Percentiles rank a stretch among this genome's conserved stretches.
phyloP scores from a whole-genome alignment of 2,329 filamentous ascomycete genomes.

The Byssochlamys sp. region DNA sequence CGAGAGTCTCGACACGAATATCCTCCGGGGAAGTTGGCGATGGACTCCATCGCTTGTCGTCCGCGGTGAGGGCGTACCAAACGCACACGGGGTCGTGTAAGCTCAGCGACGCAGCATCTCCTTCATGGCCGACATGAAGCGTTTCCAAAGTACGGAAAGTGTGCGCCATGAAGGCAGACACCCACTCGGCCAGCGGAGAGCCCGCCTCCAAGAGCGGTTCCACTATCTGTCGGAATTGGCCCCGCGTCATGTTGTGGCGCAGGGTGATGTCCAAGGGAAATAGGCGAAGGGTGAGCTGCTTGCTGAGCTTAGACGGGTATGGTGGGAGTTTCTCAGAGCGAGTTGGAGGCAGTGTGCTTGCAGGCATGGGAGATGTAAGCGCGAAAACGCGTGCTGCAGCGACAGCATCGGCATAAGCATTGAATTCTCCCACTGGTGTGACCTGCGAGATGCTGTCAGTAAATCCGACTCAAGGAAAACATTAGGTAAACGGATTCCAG shows the following conservation, averaged over 20 bases:
- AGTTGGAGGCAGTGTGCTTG: constrained; percentile 68
- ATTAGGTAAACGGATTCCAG: constrained; percentile 26
- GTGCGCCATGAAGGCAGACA: constrained; percentile 59
- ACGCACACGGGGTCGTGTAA: constrained; percentile 71
- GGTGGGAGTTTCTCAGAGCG: constrained; percentile 40
- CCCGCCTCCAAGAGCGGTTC: constrained; percentile 48
- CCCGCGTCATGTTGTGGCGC: constrained; percentile 55
- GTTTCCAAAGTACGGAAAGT: constrained; percentile 60
- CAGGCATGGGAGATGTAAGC: constrained; percentile 62
- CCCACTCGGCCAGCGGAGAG: constrained; percentile 66
- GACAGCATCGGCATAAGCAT: constrained; percentile 78
- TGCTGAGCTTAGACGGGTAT: constrained; percentile 57
- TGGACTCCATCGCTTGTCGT: constrained; percentile 30
- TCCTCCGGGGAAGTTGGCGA: constrained; percentile 57
- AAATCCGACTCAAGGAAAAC: neutral
- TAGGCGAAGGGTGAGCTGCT: constrained; percentile 56
- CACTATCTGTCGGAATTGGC: constrained; percentile 50
- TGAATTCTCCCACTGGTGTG: constrained; percentile 83
- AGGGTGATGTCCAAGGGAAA: constrained; percentile 72
- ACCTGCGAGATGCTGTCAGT: constrained; percentile 27
- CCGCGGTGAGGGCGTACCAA: constrained; percentile 61
- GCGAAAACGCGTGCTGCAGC: constrained; percentile 69
- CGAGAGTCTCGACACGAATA: constrained; percentile 76
- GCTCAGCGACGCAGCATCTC: constrained; percentile 48
- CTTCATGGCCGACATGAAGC: constrained; percentile 46